Evolutionary conservation across 2,329 filamentous ascomycete species (phyloP), one percentile per base, ranked within the genome.

Genomic region (Kalaharituber pfeilii): DNA sequence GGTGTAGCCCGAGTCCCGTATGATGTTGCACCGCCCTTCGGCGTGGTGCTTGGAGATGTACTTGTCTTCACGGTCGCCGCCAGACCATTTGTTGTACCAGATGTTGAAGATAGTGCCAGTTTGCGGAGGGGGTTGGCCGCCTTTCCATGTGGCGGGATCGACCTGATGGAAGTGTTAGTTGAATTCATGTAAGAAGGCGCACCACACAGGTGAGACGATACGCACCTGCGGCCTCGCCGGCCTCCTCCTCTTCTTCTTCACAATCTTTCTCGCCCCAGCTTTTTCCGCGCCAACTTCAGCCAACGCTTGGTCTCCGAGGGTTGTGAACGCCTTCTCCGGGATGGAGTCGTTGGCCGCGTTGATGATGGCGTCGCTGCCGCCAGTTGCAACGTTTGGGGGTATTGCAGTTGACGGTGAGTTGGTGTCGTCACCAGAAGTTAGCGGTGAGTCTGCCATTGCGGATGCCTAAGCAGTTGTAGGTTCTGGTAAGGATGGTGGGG

Each of bases 31-130:
- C 53, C 93, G 84, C 2, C 82, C 83, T 60, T 83, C 81, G 2
- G 91, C 89, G 13, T 81, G 78, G 22, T 81, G 84, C 66, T 95
- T 82, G 30, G 83, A 86, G 3, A 87, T 76, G 65, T 89, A 87
- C 63, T 88, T 86, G 72, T 93, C 87, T 66, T 96, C 89, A 57
- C 87, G 79, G 69, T 98, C 91, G 65, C 91, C 91, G 61, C 91
- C 91, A 0, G 82, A 84, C 88, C 89, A 96, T 70, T 95, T 96
- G 72, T 94, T 95, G 71, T 95, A 94, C 89, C 88, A 95, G 65
- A 94, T 93, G 69, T 98, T 98, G 75, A 91, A 98, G 56, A 88
- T 86, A 0, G 86, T 94, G 52, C 91, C 91, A 0, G 89, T 96
- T 65, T 96, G 88, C 1, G 86, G 84, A 15, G 88, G 86, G 3